These are phyloP conservation scores for Beauveria varroae DNA, from an alignment of 2,329 filamentous ascomycete genomes.

Conservation along the genomic window DNA sequence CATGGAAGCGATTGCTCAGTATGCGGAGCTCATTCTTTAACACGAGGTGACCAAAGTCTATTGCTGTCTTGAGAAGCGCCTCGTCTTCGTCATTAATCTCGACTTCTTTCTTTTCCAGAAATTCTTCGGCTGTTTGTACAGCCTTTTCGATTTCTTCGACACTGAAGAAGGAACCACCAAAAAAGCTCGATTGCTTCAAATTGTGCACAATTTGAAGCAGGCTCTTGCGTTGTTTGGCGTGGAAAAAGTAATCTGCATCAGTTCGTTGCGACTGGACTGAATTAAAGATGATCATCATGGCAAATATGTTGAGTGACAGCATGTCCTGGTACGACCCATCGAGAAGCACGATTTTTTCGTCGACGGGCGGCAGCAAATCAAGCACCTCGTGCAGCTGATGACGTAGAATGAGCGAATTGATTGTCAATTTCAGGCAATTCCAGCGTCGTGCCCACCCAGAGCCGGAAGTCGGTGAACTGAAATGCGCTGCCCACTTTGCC, in stretches of 20 bases:
- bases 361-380: constrained; percentile 60
- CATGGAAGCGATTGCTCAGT: constrained; percentile 61
- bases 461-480: constrained; percentile 48
- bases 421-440: constrained; percentile 56
- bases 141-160: constrained; percentile 54
- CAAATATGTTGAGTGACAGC: constrained; percentile 74
- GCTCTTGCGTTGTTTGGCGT: constrained; percentile 61
- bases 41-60: constrained; percentile 56
- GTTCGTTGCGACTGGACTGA: constrained; percentile 79
- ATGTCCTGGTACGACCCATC: constrained; percentile 82
- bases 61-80: constrained; percentile 52
- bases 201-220: constrained; percentile 67
- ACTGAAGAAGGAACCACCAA: constrained; percentile 70
- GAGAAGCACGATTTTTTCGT: constrained; percentile 64
- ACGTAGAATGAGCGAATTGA: constrained; percentile 77
- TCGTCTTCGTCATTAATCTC: constrained; percentile 55
- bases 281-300: constrained; percentile 78
- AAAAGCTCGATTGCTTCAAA: constrained; percentile 76
- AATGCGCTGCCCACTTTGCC: constrained; percentile 66
- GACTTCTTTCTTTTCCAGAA: constrained; percentile 56
- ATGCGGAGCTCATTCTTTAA: constrained; percentile 55
- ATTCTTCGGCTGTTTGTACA: constrained; percentile 58
- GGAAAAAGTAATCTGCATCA: constrained; percentile 84
- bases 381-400: constrained; percentile 67
- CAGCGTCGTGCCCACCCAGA: constrained; percentile 47